phyloP scores from a whole-genome alignment of 768 basidiomycete species.

The Leccinum arenicola region DNA sequence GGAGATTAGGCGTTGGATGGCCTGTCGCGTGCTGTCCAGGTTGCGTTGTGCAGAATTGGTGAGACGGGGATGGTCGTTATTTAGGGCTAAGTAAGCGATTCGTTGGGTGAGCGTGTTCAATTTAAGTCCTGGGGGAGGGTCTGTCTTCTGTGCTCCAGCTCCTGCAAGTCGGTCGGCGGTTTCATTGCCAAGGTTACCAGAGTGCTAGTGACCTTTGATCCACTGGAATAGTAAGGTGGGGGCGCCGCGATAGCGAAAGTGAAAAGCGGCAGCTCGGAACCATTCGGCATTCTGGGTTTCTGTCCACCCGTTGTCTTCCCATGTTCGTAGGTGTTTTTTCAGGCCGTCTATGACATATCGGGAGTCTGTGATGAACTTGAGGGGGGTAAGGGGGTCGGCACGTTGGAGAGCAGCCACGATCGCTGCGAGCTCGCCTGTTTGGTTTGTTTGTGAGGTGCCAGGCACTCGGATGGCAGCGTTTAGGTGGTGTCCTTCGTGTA shows the following conservation, averaged over 20 bases:
- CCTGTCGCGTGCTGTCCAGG: not conserved
- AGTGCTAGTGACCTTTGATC: conserved; percentile 25
- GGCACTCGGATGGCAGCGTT: not conserved
- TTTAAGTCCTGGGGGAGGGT: not conserved
- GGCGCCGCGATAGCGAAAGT: conserved; percentile 12
- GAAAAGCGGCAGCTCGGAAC: conserved; percentile 2
- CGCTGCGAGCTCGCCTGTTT: not conserved
- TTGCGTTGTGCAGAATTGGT: no score
- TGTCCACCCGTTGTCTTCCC: no score
- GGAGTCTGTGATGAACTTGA: not conserved
- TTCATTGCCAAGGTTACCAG: conserved; percentile 20
- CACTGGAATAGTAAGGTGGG: conserved; percentile 21
- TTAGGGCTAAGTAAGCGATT: no score
- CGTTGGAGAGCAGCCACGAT: not conserved
- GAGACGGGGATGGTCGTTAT: no score
- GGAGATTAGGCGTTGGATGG: not conserved
- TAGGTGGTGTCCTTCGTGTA: not conserved
- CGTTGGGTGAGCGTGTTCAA: no score
- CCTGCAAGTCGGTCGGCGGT: conserved; percentile 23
- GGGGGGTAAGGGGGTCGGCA: not conserved
- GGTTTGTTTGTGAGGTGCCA: not conserved
- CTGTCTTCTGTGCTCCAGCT: conserved; percentile 8
- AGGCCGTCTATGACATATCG: not conserved
- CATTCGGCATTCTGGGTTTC: conserved; percentile 11
- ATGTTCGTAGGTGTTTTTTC: conserved; percentile 10